These are phyloP conservation scores for Saksenaea vasiformis DNA, from an alignment of 371 early-diverging fungal species.

Conservation along the genomic window DNA sequence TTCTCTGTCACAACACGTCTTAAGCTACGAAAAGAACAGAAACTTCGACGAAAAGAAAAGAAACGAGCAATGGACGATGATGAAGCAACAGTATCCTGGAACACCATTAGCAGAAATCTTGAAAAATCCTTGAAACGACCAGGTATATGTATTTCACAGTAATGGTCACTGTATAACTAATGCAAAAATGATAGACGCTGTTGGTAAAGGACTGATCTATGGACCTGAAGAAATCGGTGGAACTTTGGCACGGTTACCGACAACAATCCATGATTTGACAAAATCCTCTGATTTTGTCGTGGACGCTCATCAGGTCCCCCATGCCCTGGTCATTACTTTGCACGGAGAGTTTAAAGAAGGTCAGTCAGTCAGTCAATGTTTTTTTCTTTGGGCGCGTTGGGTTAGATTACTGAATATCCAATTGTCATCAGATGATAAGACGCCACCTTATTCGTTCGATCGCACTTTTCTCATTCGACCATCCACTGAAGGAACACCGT, in stretches of 20 bases:
- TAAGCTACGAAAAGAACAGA: slow-evolving; percentile 28
- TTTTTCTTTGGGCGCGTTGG: too few relatives aligned
- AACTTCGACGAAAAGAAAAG: slow-evolving; percentile 35
- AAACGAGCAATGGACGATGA: slow-evolving; percentile 38
- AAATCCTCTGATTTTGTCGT: slow-evolving; percentile 45
- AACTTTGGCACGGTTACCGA: slow-evolving; percentile 43
- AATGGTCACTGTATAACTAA: neutral
- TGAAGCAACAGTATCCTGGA: slow-evolving; percentile 27
- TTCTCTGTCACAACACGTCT: slow-evolving; percentile 35
- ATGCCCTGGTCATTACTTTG: slow-evolving; percentile 33
- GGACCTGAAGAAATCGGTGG: slow-evolving; percentile 43
- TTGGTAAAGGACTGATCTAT: slow-evolving; percentile 29
- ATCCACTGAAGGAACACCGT: slow-evolving; percentile 51
- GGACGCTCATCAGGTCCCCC: slow-evolving; percentile 56
- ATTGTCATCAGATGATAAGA: slow-evolving; percentile 17
- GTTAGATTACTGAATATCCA: neutral
- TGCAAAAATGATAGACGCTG: slow-evolving; percentile 18
- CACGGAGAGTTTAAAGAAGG: slow-evolving; percentile 65
- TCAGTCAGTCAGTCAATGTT: slow-evolving; percentile 8
- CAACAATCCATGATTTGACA: slow-evolving; percentile 44
- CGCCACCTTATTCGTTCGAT: slow-evolving; percentile 47
- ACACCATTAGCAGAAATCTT: slow-evolving; percentile 28
- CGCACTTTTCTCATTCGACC: slow-evolving; percentile 59
- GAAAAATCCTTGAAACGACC: slow-evolving; percentile 22
- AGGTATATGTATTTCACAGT: slow-evolving; percentile 23